Evolutionary conservation across 768 basidiomycete species (phyloP).

Genomic region (Auriculariales sp.): DNA sequence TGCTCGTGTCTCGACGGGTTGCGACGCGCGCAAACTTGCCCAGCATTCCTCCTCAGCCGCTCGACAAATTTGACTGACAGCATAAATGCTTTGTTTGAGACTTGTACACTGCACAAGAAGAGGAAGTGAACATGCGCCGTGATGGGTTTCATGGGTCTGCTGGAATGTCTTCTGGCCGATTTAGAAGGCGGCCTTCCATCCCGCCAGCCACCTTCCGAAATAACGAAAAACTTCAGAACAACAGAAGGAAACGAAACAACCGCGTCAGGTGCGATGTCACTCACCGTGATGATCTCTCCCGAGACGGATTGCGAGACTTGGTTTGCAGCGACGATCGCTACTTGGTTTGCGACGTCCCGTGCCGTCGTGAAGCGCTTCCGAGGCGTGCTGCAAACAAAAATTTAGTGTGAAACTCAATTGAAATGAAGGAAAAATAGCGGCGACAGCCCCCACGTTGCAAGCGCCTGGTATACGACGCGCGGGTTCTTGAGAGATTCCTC

Average conservation of each 20-base stretch:
- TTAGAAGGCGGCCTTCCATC: conserved; percentile 57
- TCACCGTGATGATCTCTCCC: conserved; percentile 55
- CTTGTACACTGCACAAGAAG: too few species aligned
- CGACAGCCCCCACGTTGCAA: conserved; percentile 50
- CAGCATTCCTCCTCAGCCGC: too few species aligned
- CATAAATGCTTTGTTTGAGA: too few species aligned
- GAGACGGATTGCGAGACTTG: conserved; percentile 54
- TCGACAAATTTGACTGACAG: too few species aligned
- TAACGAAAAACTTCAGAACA: too few species aligned
- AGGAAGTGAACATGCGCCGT: too few species aligned
- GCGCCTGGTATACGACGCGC: conserved; percentile 34
- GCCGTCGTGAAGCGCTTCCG: conserved; percentile 53
- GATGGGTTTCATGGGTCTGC: too few species aligned
- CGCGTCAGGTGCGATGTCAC: too few species aligned
- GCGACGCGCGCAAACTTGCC: too few species aligned
- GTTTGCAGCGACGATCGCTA: conserved; percentile 45
- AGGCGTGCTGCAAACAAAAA: conserved; percentile 33
- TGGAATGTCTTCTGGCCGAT: conserved; percentile 24
- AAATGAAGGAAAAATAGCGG: background rate
- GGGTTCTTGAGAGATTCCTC: conserved; percentile 43
- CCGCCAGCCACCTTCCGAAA: conserved; percentile 65
- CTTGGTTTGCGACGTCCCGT: conserved; percentile 48
- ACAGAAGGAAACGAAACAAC: too few species aligned
- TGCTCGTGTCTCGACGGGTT: too few species aligned
- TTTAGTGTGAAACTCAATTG: background rate